Base-by-base conservation (phyloP, 2,329 filamentous ascomycete species). In the Phaeosphaeria sp. region DNA sequence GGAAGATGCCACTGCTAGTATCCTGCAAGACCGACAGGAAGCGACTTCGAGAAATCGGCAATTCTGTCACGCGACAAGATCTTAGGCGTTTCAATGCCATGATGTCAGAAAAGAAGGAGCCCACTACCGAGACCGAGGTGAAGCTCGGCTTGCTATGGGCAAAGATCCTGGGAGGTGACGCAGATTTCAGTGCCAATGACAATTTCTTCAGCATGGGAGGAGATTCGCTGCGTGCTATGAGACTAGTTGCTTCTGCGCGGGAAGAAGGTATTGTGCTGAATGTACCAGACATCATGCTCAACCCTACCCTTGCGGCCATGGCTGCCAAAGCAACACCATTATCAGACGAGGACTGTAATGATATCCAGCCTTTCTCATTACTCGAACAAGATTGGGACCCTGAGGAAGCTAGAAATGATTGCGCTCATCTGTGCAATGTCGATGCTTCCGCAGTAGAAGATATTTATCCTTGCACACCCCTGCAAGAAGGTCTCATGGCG, bases 231-330 rank as follows among this genome's bases (percentile, higher is more conserved):
- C 77, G 81, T 39, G 82, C 82, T 0, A 83, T 84, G 79, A 86
- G 84, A 67, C 75, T 89, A 0, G 86, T 87, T 0, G 80, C 83
- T 11, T 82, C 83, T 52, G 81, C 84, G 2, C 77, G 85, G 21
- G 75, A 78, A 1, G 79, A 81, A 22, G 81, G 81, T 0, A 69
- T 85, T 50, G 75, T 77, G 7, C 65, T 88, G 22, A 84, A 80
- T 0, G 86, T 88, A 1, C 82, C 83, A 1, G 80, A 85, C 23
- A 83, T 87, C 54, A 87, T 89, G 74, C 75, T 72, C 18, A 72
- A 81, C 50, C 78, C 80, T 22, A 78, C 71, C 7, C 69, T 83
- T 3, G 68, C 79, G 1, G 78, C 72, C 0, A 84, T 85, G 82
- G 81, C 82, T 54, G 68, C 39, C 42, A 74, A 61, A 69, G 71